Evolutionary conservation across 1,284 basidiomycete genomes (phyloP), one percentile per base, ranked within the genome.

Genomic region (Trichosporon asahii): DNA sequence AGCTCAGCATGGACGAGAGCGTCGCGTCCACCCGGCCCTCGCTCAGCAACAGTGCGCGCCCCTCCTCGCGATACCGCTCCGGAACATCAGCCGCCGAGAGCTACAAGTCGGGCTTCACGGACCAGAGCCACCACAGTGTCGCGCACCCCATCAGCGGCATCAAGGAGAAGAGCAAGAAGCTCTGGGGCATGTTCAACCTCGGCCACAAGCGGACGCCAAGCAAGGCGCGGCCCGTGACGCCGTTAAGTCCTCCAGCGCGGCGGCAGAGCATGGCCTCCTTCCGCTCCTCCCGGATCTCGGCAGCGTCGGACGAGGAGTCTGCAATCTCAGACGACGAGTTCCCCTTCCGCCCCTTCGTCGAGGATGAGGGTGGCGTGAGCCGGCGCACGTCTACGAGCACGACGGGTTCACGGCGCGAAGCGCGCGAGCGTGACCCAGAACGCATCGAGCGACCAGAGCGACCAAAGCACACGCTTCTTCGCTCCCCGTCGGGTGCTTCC

Each of bases 161-260:
- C 44, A 81, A 79, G 71, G 75, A 76, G 49, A 79, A 79, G 74
- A 77, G 77, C 25, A 76, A 76, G 68, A 75, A 79, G 29, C 70
- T 81, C 15, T 57, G 81, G 25, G 71, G 75, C 60, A 71, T 81
- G 6, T 74, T 81, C 57, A 76, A 77, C 60, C 74, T 82, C 0
- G 72, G 72, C 0, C 46, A 61, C 11, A 57, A 53, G 21, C 49
- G 67, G 1, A 27, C 55, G 15, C 60, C 40, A 1, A 3, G 40
- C 14, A 44, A 40, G 37, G 33, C 66, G 9, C 46, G 21, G n/a
- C 55, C 55, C 3, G 31, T 61, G 8, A 61, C 57, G 29, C 46
- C 55, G 2, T n/a, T 25, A 23, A 9, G 18, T 8, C 31, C 31
- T 6, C 40, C 63, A 8, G 37, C 63, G 14, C 68, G 80, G 25